These are phyloP conservation scores for Fragaria nilgerrensis DNA, from an alignment of 306 rosid genomes.

Conservation along the genomic window DNA sequence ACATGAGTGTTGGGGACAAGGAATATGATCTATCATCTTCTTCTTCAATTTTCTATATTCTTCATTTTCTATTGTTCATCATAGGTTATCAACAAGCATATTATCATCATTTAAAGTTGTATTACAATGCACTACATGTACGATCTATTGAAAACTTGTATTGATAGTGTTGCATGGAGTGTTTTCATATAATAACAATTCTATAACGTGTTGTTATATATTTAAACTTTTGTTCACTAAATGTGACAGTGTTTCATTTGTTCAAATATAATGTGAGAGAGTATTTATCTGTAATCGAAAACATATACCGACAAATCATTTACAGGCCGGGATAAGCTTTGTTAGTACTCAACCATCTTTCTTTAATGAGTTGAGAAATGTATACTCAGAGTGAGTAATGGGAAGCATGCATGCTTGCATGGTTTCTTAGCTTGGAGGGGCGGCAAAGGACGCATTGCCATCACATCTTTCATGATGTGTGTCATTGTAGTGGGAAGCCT, in stretches of 20 bases:
- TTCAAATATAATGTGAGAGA: neutral
- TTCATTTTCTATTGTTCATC: neutral
- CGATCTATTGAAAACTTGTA: neutral
- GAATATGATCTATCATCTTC: conserved; percentile 24
- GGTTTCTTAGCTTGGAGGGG: conserved; percentile 61
- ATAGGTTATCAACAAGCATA: neutral
- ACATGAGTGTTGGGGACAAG: conserved; percentile 29
- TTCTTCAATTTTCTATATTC: neutral
- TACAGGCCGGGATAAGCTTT: neutral
- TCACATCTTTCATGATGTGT: conserved; percentile 14
- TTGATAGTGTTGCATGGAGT: neutral
- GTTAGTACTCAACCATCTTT: neutral
- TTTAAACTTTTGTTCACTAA: neutral
- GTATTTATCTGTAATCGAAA: neutral
- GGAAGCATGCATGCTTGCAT: conserved; percentile 16
- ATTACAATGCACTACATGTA: neutral
- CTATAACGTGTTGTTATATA: neutral
- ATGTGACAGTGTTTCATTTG: neutral
- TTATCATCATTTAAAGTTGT: neutral
- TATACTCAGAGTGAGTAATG: conserved; percentile 13
- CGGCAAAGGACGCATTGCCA: conserved; percentile 42
- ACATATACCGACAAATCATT: neutral
- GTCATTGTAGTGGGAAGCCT: conserved; percentile 17
- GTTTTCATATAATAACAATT: neutral
- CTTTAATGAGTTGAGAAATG: neutral